A percentile compares a stretch with the other conserved stretches of the same genome.
Conservation (phyloP, 306 rosid species). For the Vigna radiata region DNA sequence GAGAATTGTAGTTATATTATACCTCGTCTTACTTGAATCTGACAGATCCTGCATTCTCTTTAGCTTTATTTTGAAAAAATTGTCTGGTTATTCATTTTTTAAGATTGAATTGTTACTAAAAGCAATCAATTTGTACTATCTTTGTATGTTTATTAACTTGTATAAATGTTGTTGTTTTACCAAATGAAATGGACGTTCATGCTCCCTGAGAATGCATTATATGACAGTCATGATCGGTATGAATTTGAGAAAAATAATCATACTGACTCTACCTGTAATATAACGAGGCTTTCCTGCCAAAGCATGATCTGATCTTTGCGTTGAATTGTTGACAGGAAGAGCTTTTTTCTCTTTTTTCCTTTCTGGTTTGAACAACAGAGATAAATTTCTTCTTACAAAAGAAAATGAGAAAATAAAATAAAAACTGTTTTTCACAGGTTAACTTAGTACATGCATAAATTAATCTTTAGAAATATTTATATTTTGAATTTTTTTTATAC, state of each 20-base stretch:
- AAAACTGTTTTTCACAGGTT: too few species aligned
- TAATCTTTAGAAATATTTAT: too few species aligned
- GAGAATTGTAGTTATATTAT: constrained; percentile 22
- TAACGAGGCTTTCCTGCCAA: neutral
- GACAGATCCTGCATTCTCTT: constrained; percentile 35
- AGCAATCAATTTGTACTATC: constrained; percentile 29
- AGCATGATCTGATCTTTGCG: neutral
- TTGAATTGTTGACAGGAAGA: neutral
- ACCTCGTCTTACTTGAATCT: constrained; percentile 13
- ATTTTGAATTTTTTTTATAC: too few species aligned
- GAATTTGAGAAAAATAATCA: neutral
- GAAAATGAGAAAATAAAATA: too few species aligned
- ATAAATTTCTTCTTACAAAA: too few species aligned
- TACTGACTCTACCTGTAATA: neutral
- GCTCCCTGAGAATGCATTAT: constrained; percentile 5
- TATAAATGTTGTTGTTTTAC: constrained; percentile 28
- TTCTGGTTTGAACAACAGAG: neutral
- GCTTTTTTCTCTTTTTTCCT: neutral
- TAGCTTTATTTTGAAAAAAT: constrained; percentile 24
- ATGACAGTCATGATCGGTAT: neutral
- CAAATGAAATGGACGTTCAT: constrained; percentile 28
- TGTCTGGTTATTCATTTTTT: constrained; percentile 32
- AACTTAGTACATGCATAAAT: too few species aligned
- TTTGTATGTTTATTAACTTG: constrained; percentile 14
- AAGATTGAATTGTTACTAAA: constrained; percentile 18